Base-by-base conservation (phyloP, 2,329 filamentous ascomycete species). In the Coleophoma eucalyptorum region DNA sequence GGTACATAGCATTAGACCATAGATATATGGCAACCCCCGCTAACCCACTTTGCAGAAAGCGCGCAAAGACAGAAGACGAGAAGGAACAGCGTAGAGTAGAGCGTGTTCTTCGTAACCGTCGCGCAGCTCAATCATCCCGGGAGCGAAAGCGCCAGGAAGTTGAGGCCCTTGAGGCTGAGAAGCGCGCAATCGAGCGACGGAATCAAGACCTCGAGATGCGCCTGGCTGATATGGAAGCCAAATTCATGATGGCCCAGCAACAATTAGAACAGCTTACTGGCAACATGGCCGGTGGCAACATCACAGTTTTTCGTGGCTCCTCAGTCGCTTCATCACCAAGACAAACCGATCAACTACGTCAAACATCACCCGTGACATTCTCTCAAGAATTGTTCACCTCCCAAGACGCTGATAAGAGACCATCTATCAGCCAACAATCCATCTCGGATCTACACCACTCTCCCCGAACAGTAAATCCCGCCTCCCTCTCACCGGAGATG, bases 61-160 rank as follows among this genome's bases (percentile, higher is more conserved):
- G 94, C 55, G 94, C 94, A 62, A 99, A 97, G 81, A 99, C 94
- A 3, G 93, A 96, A 64, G 94, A 97, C 65, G 94, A 99, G 72
- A 99, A 99, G 75, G 94, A 97, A 73, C 94, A 99, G 72, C 88
- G 94, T 42, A 89, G 94, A 55, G 95, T 97, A 50, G 94, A 99
- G 76, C 90, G 94, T 55, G 94, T 99, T 58, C 90, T 97, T 62
- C 87, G 94, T 42, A 99, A 99, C 68, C 90, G 94, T 58, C 89
- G 92, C 53, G 94, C 94, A 43, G 94, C 94, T 38, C 94, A 97
- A 77, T 97, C 95, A 52, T 99, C 94, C 4, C 81, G 94, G 46
- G 94, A 99, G 46, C 63, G 65, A 31, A 67, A 67, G 55, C 61
- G 65, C 26, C 63, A 85, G 60, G 86, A 97, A 71, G 90, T 96